Base-by-base conservation (phyloP, 2,329 filamentous ascomycete genomes). In the Rachicladosporium sp. region DNA sequence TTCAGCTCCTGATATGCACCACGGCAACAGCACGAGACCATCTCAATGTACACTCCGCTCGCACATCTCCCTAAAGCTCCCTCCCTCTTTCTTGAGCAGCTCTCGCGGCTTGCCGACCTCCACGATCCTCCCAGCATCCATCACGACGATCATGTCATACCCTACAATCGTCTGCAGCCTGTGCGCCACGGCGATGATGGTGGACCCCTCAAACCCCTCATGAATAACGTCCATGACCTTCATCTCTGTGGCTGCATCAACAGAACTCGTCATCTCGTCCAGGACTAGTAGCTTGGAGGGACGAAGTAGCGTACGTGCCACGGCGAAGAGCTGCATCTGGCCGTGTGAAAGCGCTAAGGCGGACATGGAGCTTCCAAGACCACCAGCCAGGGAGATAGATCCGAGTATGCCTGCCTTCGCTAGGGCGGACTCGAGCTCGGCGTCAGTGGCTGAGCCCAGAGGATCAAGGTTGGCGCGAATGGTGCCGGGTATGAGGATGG, bases 121-220 rank as follows among this genome's bases (percentile, higher is more conserved):
- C 29, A 37, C 61, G 5, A 74, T 50, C 31, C 50, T 49, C 3
- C 71, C 71, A 10, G 57, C 53, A 23, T 73, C 67, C 59, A 75
- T 63, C 7, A 74, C 66, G 1, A 67, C 60, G 21, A 76, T 64
- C 27, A 54, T 55, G 48, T 75, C 70, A 48, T 70, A 73, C 37
- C 70, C 67, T 43, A 70, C 57, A 9, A 76, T 70, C 39, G 71
- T 71, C 9, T 71, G 66, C 30, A 76, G 60, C 29, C 71, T 70
- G 56, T 76, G 73, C 3, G 71, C 71, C 3, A 76, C 68, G 0
- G 68, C 64, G 36, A 76, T 63, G 38, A 83, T 69, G 0, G 79
- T 83, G 44, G 74, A 71, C 3, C 60, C 61, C 2, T 56, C 53
- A 50, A 80, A 77, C 13, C 61, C 61, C 29, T 45, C 38, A 8